Evolutionary conservation across 1,284 basidiomycete species (phyloP), one percentile per base, ranked within the genome.

Genomic region (Heliocybe sulcata): DNA sequence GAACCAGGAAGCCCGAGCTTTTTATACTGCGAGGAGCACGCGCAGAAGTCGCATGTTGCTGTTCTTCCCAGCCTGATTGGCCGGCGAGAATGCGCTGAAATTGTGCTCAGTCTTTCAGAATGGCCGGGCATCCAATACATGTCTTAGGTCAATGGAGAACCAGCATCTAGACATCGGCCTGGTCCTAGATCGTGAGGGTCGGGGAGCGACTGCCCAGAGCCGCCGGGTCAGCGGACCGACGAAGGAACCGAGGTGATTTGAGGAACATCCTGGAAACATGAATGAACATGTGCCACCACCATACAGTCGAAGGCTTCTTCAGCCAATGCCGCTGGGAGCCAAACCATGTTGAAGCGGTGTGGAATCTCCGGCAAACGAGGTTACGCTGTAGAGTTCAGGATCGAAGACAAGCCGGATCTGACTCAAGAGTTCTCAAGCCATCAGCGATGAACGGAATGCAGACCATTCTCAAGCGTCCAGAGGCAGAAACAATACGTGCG

Each of bases 341-440:
- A 42, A n/a, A 42, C 38, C 38, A 42, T 9, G 16, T 4, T 16
- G 12, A 9, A 4, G 19, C 27, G 35, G 45, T 27, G 35, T 29
- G 35, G 52, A 54, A 42, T 29, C 47, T 23, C 53, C 35, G 25
- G 29, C 33, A 31, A 48, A 56, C 50, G 52, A 35, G 19, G 23
- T 12, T 20, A n/a, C n/a, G n/a, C n/a, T n/a, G n/a, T n/a, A n/a
- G n/a, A n/a, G n/a, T n/a, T n/a, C n/a, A n/a, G n/a, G 19, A 42
- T 8, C 6, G 16, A 16, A 6, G 16, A 16, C 38, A 9, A 6
- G n/a, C 38, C 38, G 38, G 38, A 16, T 6, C 38, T 20, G 38
- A 42, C 8, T 42, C 33, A n/a, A n/a, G n/a, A n/a, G n/a, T n/a
- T n/a, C n/a, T n/a, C n/a, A n/a, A n/a, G n/a, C n/a, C n/a, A n/a